These are phyloP conservation scores for Adansonia madagascariensis DNA, from an alignment of 441 rosid genomes.

Conservation along the genomic window DNA sequence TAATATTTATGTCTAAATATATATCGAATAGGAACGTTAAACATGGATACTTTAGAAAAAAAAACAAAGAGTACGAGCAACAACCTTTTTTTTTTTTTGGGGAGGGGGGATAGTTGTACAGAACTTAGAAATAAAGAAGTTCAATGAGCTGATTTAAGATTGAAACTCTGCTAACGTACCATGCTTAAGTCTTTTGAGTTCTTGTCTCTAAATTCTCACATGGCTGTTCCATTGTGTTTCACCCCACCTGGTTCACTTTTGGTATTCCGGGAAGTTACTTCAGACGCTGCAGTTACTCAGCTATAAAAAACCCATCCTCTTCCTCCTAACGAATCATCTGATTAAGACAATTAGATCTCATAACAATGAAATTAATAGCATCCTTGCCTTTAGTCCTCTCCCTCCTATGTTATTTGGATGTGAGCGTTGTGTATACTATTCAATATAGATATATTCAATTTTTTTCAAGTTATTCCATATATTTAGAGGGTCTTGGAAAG, in stretches of 20 bases:
- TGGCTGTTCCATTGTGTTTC: not conserved
- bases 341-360: not conserved
- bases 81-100: too few relatives aligned
- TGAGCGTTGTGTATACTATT: too few relatives aligned
- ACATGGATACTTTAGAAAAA: too few relatives aligned
- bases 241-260: not conserved
- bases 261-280: conserved; percentile 9
- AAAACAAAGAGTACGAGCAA: too few relatives aligned
- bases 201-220: not conserved
- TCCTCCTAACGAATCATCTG: conserved; percentile 2
- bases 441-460: too few relatives aligned
- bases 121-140: not conserved
- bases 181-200: not conserved
- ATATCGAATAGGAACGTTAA: too few relatives aligned
- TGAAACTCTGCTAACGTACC: not conserved
- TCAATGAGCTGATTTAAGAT: not conserved
- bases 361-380: not conserved
- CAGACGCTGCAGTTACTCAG: conserved; percentile 7
- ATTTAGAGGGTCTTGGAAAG: too few relatives aligned
- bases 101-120: too few relatives aligned
- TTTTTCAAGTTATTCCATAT: too few relatives aligned
- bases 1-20: too few relatives aligned
- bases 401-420: not conserved
- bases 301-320: conserved; percentile 24
- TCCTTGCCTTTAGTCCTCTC: not conserved